Conservation (phyloP, 768 basidiomycete genomes). For the Boletus barrowsii region DNA sequence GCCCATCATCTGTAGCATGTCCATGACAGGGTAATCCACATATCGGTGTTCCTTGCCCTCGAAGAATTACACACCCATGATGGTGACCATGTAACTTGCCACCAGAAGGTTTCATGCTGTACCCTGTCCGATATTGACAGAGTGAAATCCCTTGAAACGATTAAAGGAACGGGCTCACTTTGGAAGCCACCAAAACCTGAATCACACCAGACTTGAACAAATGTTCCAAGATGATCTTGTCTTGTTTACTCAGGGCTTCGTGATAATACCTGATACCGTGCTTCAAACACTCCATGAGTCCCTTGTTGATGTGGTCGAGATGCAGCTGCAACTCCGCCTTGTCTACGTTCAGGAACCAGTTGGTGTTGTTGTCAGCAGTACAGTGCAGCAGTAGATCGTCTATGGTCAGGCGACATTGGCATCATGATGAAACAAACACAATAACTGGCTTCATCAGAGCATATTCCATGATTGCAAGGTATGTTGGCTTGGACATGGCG, state of each 20-base stretch:
- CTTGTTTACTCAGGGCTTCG: conserved; percentile 87
- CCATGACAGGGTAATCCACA: conserved; percentile 96
- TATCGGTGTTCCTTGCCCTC: conserved; percentile 99
- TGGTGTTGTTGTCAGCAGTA: conserved; percentile 77
- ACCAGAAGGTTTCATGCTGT: conserved; percentile 96
- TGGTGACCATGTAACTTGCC: conserved; percentile 94
- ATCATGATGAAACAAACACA: conserved; percentile 87
- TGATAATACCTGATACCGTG: conserved; percentile 96
- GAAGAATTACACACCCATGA: conserved; percentile 98
- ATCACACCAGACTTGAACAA: conserved; percentile 93
- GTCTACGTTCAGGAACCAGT: conserved; percentile 89
- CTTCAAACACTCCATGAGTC: conserved; percentile 74
- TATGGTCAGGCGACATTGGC: conserved; percentile 92
- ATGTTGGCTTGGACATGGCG: no score
- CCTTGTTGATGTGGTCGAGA: conserved; percentile 77
- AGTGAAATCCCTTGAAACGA: not conserved
- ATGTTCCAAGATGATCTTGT: conserved; percentile 90
- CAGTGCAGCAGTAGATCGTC: conserved; percentile 90
- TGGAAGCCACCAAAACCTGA: conserved; percentile 90
- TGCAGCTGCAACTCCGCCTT: conserved; percentile 80
- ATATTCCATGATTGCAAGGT: conserved; percentile 87
- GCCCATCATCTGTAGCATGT: conserved; percentile 99
- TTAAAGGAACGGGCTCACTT: conserved; percentile 45
- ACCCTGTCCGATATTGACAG: conserved; percentile 49
- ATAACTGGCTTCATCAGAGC: conserved; percentile 85